Base-by-base conservation (phyloP, 352 stramenopile genomes). In the Pythium volutum region DNA sequence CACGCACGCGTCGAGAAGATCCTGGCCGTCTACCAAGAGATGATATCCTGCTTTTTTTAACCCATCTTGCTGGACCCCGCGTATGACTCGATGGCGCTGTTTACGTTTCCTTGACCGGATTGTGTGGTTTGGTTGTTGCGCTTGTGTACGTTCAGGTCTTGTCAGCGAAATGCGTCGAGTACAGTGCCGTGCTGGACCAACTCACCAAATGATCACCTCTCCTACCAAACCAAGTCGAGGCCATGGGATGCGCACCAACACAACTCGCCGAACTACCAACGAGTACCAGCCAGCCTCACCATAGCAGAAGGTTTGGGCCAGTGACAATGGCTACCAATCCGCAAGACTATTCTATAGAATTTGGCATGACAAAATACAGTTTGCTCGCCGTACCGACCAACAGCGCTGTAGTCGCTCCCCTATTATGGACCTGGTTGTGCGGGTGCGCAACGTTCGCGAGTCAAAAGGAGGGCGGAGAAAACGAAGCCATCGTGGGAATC, bases 111-210 rank as follows among this genome's bases (percentile, higher is more conserved):
- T 69, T 74, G 33, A 71, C 49, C 1, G n/a, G 16, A 7, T 9
- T 39, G 20, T 45, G 3, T 38, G 26, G 41, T 50, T 14, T 45
- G 39, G 39, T 45, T 7, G 4, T 22, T 18, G 39, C 41, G 20
- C 45, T 31, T 52, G 45, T 59, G 48, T 26, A 73, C 69, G 59
- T 90, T 47, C 73, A 83, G 67, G 68, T 87, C 48, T 59, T 89
- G 55, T 89, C 80, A 2, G 74, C 85, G 64, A 89, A 89, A 58
- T 87, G 74, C 54, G 79, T 87, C 65, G 77, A 89, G 72, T 81
- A 76, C 67, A 79, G 72, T 45, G 53, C 70, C 12, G 49, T 89
- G 31, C 62, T 89, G 54, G 74, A 89, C 25, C 74, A 89, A 49
- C 48, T 89, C 5, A 59, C 71, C 3, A 41, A 33, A 25, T 27